Percentiles rank a stretch among this genome's conserved stretches.
Evolutionary conservation across 331 rosid genomes (phyloP).

Genomic region (Cydonia oblonga): DNA sequence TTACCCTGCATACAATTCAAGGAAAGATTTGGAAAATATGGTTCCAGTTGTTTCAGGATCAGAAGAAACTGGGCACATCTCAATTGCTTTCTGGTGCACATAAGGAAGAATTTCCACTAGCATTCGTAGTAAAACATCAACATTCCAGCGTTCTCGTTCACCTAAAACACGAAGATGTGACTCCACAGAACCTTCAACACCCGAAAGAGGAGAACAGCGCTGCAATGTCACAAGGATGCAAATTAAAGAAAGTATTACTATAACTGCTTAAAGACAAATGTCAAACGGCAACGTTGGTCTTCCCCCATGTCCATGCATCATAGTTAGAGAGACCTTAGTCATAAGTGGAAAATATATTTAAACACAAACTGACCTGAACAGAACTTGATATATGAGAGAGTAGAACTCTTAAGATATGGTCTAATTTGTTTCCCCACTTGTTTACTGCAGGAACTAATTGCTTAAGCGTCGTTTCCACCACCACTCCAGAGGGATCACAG

Average conservation of each 20-base stretch:
- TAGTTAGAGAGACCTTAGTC: neutral
- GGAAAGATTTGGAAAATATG: constrained; percentile 52
- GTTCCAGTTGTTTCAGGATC: constrained; percentile 41
- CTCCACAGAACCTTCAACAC: constrained; percentile 95
- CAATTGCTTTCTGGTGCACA: constrained; percentile 57
- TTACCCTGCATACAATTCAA: constrained; percentile 80
- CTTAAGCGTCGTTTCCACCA: constrained; percentile 76
- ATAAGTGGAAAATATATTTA: constrained; percentile 7
- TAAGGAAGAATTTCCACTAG: constrained; percentile 57
- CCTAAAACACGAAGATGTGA: constrained; percentile 85
- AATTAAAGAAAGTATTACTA: neutral
- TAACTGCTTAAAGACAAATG: no score
- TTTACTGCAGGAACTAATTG: constrained; percentile 80
- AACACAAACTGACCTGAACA: constrained; percentile 48
- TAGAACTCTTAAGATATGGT: constrained; percentile 55
- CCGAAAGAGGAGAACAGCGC: constrained; percentile 93
- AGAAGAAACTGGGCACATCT: constrained; percentile 66
- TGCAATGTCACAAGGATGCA: constrained; percentile 26
- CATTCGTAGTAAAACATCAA: constrained; percentile 72
- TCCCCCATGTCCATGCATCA: no score
- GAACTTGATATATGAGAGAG: constrained; percentile 65
- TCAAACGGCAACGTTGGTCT: no score
- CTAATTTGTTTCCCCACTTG: constrained; percentile 85
- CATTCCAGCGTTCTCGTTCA: constrained; percentile 91
- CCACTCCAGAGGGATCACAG: constrained; percentile 94